Evolutionary conservation across 805 yeast species (phyloP).

Genomic region (Metschnikowia amazonensis): DNA sequence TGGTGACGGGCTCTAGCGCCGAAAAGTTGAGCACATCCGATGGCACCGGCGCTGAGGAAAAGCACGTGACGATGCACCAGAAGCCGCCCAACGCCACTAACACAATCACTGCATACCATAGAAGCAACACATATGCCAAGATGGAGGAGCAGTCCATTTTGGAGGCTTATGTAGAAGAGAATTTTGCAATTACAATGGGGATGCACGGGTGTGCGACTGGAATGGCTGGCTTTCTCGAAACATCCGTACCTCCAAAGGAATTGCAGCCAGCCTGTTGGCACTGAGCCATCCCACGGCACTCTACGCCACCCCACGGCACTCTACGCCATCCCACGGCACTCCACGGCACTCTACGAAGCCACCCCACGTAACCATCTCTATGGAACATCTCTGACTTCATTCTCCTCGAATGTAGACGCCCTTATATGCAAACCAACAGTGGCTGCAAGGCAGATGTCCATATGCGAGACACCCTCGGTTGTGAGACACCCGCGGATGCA

Average conservation of each 20-base stretch:
- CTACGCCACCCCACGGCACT: too few species aligned
- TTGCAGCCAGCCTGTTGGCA: too few species aligned
- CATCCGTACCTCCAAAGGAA: neutral
- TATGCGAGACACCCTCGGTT: too few species aligned
- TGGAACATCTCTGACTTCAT: too few species aligned
- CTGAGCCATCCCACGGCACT: too few species aligned
- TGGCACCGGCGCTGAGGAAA: slow-evolving; percentile 22
- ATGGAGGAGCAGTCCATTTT: slow-evolving; percentile 4
- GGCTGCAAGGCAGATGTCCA: too few species aligned
- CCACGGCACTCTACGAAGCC: too few species aligned
- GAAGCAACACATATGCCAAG: slow-evolving; percentile 21
- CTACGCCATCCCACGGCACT: too few species aligned
- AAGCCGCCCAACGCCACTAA: slow-evolving; percentile 39
- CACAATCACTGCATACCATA: slow-evolving; percentile 41
- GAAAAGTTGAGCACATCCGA: neutral
- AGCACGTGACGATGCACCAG: slow-evolving; percentile 33
- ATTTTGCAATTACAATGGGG: neutral
- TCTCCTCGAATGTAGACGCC: too few species aligned
- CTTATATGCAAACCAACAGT: too few species aligned
- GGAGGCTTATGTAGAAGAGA: neutral
- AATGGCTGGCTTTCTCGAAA: neutral
- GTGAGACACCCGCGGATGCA: too few species aligned
- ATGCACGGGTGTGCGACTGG: slow-evolving; percentile 4
- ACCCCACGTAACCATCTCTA: too few species aligned
- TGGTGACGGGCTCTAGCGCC: slow-evolving; percentile 52